Percentiles rank a stretch among this genome's conserved stretches.
Conservation (phyloP, 148 eudicot genomes). For the Diospyros kaki region DNA sequence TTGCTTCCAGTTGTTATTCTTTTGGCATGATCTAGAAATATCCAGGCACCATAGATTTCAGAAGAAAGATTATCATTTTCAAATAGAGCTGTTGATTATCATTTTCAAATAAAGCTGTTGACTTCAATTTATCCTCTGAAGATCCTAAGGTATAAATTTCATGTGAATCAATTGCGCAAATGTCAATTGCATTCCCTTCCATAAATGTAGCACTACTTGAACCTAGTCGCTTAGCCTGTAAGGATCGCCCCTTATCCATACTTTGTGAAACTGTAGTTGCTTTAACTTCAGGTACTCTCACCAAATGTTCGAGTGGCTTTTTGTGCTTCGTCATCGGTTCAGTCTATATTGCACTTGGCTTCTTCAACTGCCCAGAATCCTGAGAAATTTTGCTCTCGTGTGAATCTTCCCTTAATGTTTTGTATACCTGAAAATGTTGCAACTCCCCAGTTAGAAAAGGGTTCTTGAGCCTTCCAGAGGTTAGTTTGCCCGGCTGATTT, state of each 20-base stretch:
- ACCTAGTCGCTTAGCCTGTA: conserved; percentile 19
- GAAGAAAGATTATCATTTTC: conserved; percentile 16
- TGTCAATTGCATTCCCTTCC: conserved; percentile 22
- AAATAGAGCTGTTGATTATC: conserved; percentile 14
- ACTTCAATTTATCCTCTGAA: conserved; percentile 21
- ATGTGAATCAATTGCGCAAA: conserved; percentile 16
- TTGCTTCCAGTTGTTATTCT: conserved; percentile 43
- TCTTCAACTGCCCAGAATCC: conserved; percentile 9
- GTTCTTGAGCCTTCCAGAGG: conserved; percentile 13
- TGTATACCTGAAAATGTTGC: conserved; percentile 13
- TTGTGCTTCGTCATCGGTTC: conserved; percentile 20
- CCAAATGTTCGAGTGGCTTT: conserved; percentile 21
- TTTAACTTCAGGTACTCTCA: conserved; percentile 19
- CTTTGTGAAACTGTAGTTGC: conserved; percentile 25
- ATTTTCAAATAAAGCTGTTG: conserved; percentile 16
- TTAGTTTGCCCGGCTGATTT: conserved; percentile 5
- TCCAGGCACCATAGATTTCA: conserved; percentile 50
- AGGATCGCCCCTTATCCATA: conserved; percentile 19
- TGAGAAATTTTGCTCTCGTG: conserved; percentile 12
- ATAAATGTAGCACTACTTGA: conserved; percentile 12
- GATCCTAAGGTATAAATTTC: not conserved
- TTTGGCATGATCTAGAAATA: conserved; percentile 49
- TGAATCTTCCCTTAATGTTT: conserved; percentile 7
- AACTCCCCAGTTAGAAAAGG: conserved; percentile 14
- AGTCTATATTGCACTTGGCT: conserved; percentile 1